Conservation (phyloP, 2,329 filamentous ascomycete species). For the Sporothrix variecibatus region DNA sequence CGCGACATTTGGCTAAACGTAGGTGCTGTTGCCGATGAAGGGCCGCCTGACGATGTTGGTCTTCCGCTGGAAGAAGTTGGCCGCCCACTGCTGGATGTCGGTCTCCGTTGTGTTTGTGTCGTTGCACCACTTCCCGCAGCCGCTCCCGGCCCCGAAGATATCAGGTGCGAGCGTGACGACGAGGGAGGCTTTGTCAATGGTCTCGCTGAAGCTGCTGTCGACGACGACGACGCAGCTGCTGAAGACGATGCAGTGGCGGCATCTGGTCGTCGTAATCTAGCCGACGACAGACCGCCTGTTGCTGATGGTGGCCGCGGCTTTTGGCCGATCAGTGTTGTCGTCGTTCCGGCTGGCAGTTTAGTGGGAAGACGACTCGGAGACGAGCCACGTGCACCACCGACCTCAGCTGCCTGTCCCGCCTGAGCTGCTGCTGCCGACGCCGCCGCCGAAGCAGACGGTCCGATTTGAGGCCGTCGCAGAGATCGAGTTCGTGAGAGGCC, state of each 20-base stretch:
- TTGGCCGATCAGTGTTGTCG: conserved; percentile 30
- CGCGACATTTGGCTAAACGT: not conserved
- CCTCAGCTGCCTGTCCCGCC: not conserved
- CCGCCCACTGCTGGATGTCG: conserved; percentile 26
- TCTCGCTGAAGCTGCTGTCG: not conserved
- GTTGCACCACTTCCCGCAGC: conserved; percentile 5
- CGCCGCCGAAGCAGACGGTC: conserved; percentile 21
- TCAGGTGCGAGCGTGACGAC: conserved; percentile 20
- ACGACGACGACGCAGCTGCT: not conserved
- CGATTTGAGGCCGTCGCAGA: conserved; percentile 46
- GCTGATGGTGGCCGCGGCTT: conserved; percentile 31
- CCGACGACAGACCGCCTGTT: not conserved
- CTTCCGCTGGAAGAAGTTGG: conserved; percentile 31
- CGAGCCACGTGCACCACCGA: conserved; percentile 37
- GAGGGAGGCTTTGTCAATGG: conserved; percentile 20
- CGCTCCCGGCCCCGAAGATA: conserved; percentile 8
- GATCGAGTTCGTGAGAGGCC: conserved; percentile 50
- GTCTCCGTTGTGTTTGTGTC: conserved; percentile 24
- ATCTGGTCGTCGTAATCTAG: conserved; percentile 10
- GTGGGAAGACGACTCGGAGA: conserved; percentile 56
- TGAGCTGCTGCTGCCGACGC: not conserved
- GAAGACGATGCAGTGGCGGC: not conserved
- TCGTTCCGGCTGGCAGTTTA: conserved; percentile 36
- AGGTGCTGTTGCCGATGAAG: not conserved
- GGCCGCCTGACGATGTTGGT: conserved; percentile 30